Evolutionary conservation across 2,329 filamentous ascomycete species (phyloP).

Genomic region (Madurella mycetomatis): DNA sequence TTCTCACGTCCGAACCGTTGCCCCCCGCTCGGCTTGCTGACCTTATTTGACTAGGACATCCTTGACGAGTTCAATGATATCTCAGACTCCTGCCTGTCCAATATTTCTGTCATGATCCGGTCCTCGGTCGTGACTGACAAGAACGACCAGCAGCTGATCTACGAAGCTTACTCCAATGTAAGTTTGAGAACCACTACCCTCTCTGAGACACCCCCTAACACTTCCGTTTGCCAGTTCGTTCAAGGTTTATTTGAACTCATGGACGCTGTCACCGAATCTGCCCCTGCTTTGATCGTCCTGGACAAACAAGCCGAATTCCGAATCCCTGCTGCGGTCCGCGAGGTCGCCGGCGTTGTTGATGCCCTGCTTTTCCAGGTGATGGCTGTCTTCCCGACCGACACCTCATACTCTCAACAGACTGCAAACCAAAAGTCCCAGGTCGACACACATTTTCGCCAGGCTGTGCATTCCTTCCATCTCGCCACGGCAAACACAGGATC

Average conservation of each 20-base stretch:
- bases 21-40: neutral
- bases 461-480: conserved; percentile 21
- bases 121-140: conserved; percentile 14
- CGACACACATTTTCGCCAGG: conserved; percentile 18
- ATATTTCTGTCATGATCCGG: conserved; percentile 20
- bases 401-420: conserved; percentile 18
- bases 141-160: conserved; percentile 17
- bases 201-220: neutral
- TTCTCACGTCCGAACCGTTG: neutral
- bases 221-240: conserved; percentile 9
- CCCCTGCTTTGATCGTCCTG: conserved; percentile 13
- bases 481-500: conserved; percentile 20
- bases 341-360: conserved; percentile 15
- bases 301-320: conserved; percentile 22
- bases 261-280: conserved; percentile 15
- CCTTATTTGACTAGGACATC: conserved; percentile 10
- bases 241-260: conserved; percentile 20
- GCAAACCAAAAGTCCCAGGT: conserved; percentile 21
- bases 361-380: conserved; percentile 18
- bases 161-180: conserved; percentile 21
- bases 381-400: conserved; percentile 15
- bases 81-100: conserved; percentile 20
- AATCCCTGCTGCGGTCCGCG: conserved; percentile 16
- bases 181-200: neutral
- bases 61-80: conserved; percentile 22